Conservation (phyloP, 805 yeast species). For the Yarrowia sp. region DNA sequence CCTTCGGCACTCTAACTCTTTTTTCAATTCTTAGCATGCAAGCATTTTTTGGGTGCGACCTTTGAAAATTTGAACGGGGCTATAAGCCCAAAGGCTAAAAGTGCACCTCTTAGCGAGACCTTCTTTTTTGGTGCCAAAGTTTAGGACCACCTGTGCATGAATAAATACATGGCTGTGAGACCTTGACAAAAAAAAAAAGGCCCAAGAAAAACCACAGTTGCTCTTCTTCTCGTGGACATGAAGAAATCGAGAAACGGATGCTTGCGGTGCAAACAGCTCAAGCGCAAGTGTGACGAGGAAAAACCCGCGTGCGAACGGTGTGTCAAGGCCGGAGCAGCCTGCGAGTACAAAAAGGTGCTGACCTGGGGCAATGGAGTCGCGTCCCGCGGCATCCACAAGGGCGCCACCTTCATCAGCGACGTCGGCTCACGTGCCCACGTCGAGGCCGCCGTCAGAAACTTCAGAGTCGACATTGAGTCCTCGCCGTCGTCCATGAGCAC, state of each 20-base stretch:
- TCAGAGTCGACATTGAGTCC: slow-evolving; percentile 22
- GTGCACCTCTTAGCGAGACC: background rate
- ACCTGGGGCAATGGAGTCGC: slow-evolving; percentile 62
- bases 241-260: slow-evolving; percentile 38
- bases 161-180: slow-evolving; percentile 2
- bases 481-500: slow-evolving; percentile 15
- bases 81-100: background rate
- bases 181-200: background rate
- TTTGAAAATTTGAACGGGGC: background rate
- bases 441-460: slow-evolving; percentile 28
- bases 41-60: too few relatives aligned
- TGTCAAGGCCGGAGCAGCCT: slow-evolving; percentile 53
- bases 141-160: background rate
- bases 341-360: slow-evolving; percentile 69
- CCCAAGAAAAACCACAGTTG: background rate
- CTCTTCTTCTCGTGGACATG: background rate
- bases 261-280: slow-evolving; percentile 57
- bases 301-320: slow-evolving; percentile 71
- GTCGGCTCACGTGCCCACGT: slow-evolving; percentile 26
- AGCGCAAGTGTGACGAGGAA: slow-evolving; percentile 72
- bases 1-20: background rate
- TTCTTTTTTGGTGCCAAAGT: background rate
- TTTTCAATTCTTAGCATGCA: too few relatives aligned
- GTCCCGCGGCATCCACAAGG: slow-evolving; percentile 25
- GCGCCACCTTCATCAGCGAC: slow-evolving; percentile 34